Evolutionary conservation across 2,329 filamentous ascomycete species (phyloP).

Genomic region (Fusarium subglutinans): DNA sequence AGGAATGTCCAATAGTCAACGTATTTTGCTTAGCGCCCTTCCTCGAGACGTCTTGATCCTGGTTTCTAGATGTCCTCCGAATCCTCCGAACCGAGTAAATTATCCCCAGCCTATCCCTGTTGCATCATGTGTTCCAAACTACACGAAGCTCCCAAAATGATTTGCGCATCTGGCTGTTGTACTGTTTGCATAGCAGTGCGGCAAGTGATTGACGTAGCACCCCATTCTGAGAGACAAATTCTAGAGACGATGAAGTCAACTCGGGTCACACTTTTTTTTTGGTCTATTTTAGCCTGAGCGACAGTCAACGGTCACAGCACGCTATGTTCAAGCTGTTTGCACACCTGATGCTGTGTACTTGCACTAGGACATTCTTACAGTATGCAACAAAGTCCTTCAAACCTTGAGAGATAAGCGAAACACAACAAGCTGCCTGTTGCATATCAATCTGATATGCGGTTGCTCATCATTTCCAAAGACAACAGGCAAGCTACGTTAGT

Average conservation of each 20-base stretch:
- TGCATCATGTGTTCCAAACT: constrained; percentile 6
- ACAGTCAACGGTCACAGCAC: background rate
- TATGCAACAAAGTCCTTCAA: background rate
- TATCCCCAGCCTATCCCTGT: constrained; percentile 5
- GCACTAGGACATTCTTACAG: background rate
- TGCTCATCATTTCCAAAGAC: background rate
- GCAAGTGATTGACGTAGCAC: background rate
- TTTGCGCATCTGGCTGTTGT: background rate
- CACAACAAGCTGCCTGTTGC: background rate
- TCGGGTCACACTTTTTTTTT: background rate
- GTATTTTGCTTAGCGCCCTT: constrained; percentile 25
- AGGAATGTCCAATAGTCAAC: constrained; percentile 24
- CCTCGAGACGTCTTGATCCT: constrained; percentile 24
- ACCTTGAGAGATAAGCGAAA: constrained; percentile 19
- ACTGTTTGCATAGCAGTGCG: background rate
- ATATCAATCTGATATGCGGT: background rate
- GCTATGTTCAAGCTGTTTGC: background rate
- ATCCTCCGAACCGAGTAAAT: constrained; percentile 27
- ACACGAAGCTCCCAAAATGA: constrained; percentile 8
- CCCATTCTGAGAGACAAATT: background rate
- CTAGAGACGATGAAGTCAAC: background rate
- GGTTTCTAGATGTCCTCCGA: constrained; percentile 18
- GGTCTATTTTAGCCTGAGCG: background rate
- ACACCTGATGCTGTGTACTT: background rate
- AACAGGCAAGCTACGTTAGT: background rate